Percentiles rank a stretch among this genome's conserved stretches.
These are phyloP conservation scores for Wickerhamomyces strasburgensis DNA, from an alignment of 805 yeast genomes.

Conservation along the genomic window DNA sequence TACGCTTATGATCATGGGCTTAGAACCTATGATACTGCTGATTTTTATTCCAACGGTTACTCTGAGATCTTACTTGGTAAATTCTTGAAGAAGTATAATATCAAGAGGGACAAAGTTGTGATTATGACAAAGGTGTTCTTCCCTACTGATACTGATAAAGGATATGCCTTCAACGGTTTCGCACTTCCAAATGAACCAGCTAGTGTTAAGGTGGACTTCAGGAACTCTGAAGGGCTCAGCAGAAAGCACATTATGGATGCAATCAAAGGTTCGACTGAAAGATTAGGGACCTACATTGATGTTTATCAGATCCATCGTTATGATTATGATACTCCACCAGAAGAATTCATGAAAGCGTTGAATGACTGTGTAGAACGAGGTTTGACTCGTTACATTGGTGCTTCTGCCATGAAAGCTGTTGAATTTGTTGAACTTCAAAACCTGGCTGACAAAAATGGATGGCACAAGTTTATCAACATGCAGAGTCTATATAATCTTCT, in stretches of 20 bases:
- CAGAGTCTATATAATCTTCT: slow-evolving; percentile 47
- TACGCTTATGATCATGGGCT: slow-evolving; percentile 41
- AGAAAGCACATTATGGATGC: slow-evolving; percentile 44
- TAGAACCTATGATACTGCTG: slow-evolving; percentile 48
- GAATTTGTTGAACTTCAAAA: slow-evolving; percentile 35
- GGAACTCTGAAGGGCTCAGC: slow-evolving; percentile 35
- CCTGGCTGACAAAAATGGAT: slow-evolving; percentile 48
- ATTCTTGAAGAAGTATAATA: slow-evolving; percentile 45
- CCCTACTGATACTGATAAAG: slow-evolving; percentile 17
- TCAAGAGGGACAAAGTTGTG: slow-evolving; percentile 51
- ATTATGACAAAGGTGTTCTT: slow-evolving; percentile 41
- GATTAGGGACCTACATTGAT: slow-evolving; percentile 43
- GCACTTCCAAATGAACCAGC: slow-evolving; percentile 2
- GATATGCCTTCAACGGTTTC: slow-evolving; percentile 5
- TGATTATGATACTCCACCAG: slow-evolving; percentile 38
- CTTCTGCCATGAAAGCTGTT: slow-evolving; percentile 52
- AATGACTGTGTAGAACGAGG: slow-evolving; percentile 45
- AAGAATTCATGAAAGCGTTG: slow-evolving; percentile 48
- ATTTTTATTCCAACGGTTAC: slow-evolving; percentile 41
- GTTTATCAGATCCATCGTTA: slow-evolving; percentile 48
- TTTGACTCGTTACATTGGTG: slow-evolving; percentile 50
- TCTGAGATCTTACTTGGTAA: slow-evolving; percentile 48
- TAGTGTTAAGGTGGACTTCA: slow-evolving; percentile 6
- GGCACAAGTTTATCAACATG: slow-evolving; percentile 56
- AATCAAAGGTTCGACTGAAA: slow-evolving; percentile 31